A percentile compares a stretch with the other conserved stretches of the same genome.
Evolutionary conservation across 2,329 filamentous ascomycete species (phyloP).

Genomic region (Calonectria henricotiae): DNA sequence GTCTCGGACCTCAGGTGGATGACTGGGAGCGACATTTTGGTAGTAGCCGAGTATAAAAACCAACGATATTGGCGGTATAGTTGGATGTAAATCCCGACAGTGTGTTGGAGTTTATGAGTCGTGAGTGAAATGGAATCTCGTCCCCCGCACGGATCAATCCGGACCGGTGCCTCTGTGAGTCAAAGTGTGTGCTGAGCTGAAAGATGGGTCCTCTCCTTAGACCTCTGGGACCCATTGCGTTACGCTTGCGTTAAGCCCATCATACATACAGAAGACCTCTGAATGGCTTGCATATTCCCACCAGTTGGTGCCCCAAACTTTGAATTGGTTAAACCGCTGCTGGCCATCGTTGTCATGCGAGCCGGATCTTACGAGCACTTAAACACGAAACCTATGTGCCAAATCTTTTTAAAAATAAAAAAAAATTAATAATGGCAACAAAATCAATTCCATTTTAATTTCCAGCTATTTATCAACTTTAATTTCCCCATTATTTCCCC

Average conservation of each 20-base stretch:
- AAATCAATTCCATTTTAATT: neutral
- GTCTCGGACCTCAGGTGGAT: slow-evolving; percentile 31
- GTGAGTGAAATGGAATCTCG: neutral
- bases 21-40: slow-evolving; percentile 16
- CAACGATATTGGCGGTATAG: neutral
- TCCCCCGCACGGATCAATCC: slow-evolving; percentile 1
- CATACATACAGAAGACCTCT: neutral
- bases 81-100: neutral
- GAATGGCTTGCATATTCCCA: neutral
- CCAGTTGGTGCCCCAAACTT: neutral
- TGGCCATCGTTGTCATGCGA: neutral
- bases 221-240: neutral
- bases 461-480: neutral
- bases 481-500: neutral
- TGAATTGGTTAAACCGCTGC: neutral
- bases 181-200: neutral
- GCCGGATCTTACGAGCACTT: neutral
- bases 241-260: neutral
- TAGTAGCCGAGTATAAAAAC: neutral
- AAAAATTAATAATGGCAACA: neutral
- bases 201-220: neutral
- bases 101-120: neutral
- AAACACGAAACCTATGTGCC: neutral
- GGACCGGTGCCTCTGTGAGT: neutral
- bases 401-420: no score